Percentiles rank a stretch among this genome's conserved stretches.
Evolutionary conservation across 495 filamentous ascomycete species (phyloP).

Genomic region (Niebla homalea): DNA sequence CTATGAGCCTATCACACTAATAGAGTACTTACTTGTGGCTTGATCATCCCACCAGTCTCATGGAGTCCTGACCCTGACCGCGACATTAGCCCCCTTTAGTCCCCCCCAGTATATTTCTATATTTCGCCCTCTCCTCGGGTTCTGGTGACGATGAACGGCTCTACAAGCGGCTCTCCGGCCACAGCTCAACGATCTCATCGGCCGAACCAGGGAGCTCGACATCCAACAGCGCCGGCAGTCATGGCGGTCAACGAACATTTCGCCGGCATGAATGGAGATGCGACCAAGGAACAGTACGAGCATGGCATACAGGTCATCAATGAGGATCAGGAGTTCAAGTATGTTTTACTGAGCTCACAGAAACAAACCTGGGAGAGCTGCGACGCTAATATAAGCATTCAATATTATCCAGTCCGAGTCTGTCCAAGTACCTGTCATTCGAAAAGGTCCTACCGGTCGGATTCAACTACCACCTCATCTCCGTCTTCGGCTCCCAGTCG

Average conservation of each 20-base stretch:
- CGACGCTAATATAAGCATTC: neutral
- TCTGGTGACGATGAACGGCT: neutral
- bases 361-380: neutral
- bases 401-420: slow-evolving; percentile 44
- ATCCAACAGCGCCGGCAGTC: slow-evolving; percentile 41
- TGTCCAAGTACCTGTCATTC: slow-evolving; percentile 66
- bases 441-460: slow-evolving; percentile 72
- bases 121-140: too few species aligned
- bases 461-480: slow-evolving; percentile 98
- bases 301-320: slow-evolving; percentile 96
- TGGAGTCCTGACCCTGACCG: too few species aligned
- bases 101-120: too few species aligned
- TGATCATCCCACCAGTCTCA: too few species aligned
- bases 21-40: too few species aligned
- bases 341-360: slow-evolving; percentile 20
- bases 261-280: slow-evolving; percentile 57
- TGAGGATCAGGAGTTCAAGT: slow-evolving; percentile 95
- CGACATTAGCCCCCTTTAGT: too few species aligned
- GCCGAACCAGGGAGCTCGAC: slow-evolving; percentile 10
- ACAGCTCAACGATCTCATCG: slow-evolving; percentile 5
- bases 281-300: slow-evolving; percentile 57
- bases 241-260: slow-evolving; percentile 84
- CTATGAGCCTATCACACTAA: too few species aligned
- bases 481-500: slow-evolving; percentile 96
- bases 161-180: slow-evolving; percentile 1